phyloP scores from a whole-genome alignment of 441 rosid species.

The California macrophylla region DNA sequence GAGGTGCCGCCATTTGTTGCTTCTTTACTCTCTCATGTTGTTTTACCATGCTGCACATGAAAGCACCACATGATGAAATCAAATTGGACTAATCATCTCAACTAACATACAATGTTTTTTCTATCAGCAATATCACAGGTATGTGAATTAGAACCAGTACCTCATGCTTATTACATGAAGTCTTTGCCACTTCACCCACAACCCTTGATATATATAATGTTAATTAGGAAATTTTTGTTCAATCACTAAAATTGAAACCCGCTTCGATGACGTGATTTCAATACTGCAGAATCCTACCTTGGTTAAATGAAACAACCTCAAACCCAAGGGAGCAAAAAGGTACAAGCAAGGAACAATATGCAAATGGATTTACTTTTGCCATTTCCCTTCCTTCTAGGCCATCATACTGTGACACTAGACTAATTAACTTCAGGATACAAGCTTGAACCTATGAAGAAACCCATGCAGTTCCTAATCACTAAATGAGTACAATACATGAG shows the following conservation, averaged over 20 bases:
- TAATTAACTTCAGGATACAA: background rate
- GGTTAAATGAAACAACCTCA: background rate
- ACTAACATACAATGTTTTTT: background rate
- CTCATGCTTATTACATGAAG: no score
- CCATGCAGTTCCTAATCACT: background rate
- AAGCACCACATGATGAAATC: background rate
- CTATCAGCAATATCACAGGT: no score
- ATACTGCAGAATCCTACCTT: no score
- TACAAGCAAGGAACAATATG: no score
- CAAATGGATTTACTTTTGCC: background rate
- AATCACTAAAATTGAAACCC: no score
- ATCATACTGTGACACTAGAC: no score
- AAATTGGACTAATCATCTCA: background rate
- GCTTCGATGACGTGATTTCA: no score
- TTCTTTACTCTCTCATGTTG: slow-evolving; percentile 65
- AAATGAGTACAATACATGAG: background rate
- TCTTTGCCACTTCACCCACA: no score
- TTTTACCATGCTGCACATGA: slow-evolving; percentile 53
- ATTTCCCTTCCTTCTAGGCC: background rate
- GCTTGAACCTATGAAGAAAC: background rate
- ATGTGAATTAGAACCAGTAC: no score
- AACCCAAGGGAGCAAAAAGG: background rate
- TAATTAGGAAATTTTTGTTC: no score
- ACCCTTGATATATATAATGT: no score
- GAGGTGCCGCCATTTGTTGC: slow-evolving; percentile 94